These are phyloP conservation scores for Calonectria pseudoturangicola DNA, from an alignment of 2,329 filamentous ascomycete genomes.

Conservation along the genomic window DNA sequence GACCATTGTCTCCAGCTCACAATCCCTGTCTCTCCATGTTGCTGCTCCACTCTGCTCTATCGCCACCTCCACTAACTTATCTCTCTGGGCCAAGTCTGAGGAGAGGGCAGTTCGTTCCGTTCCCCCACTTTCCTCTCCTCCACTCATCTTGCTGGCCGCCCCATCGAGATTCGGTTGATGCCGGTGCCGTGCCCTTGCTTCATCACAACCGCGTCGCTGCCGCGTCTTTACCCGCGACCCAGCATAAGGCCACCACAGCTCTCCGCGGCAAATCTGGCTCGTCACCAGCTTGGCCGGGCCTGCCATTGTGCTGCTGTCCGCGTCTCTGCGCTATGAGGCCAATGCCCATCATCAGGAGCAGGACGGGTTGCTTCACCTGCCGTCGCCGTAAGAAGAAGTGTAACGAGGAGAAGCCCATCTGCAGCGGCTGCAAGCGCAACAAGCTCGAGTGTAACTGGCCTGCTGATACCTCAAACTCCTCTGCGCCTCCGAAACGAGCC, in stretches of 20 bases:
- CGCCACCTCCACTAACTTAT: slow-evolving; percentile 28
- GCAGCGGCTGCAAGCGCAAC: slow-evolving; percentile 71
- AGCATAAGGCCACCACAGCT: slow-evolving; percentile 24
- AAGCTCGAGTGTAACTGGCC: slow-evolving; percentile 72
- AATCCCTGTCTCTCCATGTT: slow-evolving; percentile 18
- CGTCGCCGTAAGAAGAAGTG: slow-evolving; percentile 73
- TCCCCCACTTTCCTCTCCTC: slow-evolving; percentile 48
- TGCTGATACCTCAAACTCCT: slow-evolving; percentile 43
- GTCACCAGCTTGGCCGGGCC: slow-evolving; percentile 20
- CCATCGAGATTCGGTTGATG: slow-evolving; percentile 45
- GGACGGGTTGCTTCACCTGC: slow-evolving; percentile 69
- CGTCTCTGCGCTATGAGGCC: slow-evolving; percentile 50
- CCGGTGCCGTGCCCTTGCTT: slow-evolving; percentile 24
- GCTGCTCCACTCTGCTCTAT: slow-evolving; percentile 27
- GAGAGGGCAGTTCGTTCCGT: slow-evolving; percentile 30
- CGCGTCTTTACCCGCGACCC: slow-evolving; percentile 21
- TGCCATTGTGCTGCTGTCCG: not conserved
- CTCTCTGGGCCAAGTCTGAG: slow-evolving; percentile 28
- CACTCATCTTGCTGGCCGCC: slow-evolving; percentile 47
- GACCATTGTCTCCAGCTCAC: not conserved
- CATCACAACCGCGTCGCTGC: slow-evolving; percentile 18
- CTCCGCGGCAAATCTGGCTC: slow-evolving; percentile 36
- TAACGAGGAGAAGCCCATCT: slow-evolving; percentile 71
- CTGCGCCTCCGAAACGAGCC: slow-evolving; percentile 40
- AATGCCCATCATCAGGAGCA: slow-evolving; percentile 60